Percentiles rank a stretch among this genome's conserved stretches.
Evolutionary conservation across 108 stramenopile genomes (phyloP).

Genomic region (Cyclotella atomus): DNA sequence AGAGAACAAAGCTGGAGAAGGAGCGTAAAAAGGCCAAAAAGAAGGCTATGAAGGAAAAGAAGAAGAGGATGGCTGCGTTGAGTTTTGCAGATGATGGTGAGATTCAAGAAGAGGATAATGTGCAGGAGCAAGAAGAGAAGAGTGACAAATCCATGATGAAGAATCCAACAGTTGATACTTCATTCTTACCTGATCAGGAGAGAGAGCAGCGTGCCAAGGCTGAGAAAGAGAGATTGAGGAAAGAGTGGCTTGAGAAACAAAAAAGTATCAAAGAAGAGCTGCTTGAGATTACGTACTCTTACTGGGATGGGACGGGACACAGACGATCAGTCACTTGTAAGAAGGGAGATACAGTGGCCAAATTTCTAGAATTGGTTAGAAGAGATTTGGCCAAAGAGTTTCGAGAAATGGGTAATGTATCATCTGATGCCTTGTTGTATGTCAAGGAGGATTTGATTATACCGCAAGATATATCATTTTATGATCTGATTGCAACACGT

Average conservation of each 20-base stretch:
- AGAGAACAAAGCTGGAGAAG: slow-evolving; percentile 37
- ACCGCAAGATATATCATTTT: slow-evolving; percentile 95
- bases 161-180: slow-evolving; percentile 93
- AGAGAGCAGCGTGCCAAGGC: slow-evolving; percentile 66
- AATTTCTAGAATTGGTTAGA: slow-evolving; percentile 87
- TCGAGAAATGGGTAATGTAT: slow-evolving; percentile 73
- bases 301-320: slow-evolving; percentile 98
- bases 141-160: slow-evolving; percentile 57
- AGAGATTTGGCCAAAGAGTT: slow-evolving; percentile 83
- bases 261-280: slow-evolving; percentile 78
- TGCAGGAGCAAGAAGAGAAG: neutral
- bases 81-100: slow-evolving; percentile 78
- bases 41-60: slow-evolving; percentile 66
- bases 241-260: slow-evolving; percentile 88
- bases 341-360: slow-evolving; percentile 91
- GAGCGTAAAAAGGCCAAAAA: slow-evolving; percentile 49
- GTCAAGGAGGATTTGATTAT: slow-evolving; percentile 99
- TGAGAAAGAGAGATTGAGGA: slow-evolving; percentile 70
- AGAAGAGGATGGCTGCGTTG: slow-evolving; percentile 66
- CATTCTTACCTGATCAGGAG: slow-evolving; percentile 90
- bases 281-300: slow-evolving; percentile 93
- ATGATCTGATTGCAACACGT: slow-evolving; percentile 95
- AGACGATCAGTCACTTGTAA: slow-evolving; percentile 69
- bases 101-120: slow-evolving; percentile 46
- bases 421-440: slow-evolving; percentile 91